A percentile compares a stretch with the other conserved stretches of the same genome.
Evolutionary conservation across 192 early-diverging fungal species (phyloP).

Genomic region (Coemansia sp.): DNA sequence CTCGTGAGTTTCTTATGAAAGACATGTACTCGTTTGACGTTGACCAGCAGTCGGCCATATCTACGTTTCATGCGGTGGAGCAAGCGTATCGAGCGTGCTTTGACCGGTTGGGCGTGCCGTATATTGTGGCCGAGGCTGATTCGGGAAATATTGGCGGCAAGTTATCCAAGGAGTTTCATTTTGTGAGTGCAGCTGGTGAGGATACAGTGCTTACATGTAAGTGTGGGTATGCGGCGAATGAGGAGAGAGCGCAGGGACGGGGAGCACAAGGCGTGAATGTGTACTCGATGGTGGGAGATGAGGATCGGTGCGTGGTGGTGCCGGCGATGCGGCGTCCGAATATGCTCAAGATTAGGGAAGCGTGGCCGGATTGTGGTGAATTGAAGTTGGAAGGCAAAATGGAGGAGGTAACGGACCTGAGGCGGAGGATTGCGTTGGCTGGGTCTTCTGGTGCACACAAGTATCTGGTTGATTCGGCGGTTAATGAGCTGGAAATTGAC

Average conservation of each 20-base stretch:
- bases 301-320: conserved; percentile 9
- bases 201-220: conserved; percentile 71
- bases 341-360: conserved; percentile 32
- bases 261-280: conserved; percentile 6
- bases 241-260: conserved; percentile 61
- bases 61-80: conserved; percentile 74
- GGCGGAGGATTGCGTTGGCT: neutral
- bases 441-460: neutral
- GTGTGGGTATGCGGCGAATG: conserved; percentile 86
- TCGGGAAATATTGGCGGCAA: conserved; percentile 89
- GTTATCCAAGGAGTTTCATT: conserved; percentile 87
- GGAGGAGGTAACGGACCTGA: neutral
- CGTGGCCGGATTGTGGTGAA: conserved; percentile 3
- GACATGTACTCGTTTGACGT: conserved; percentile 90
- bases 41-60: conserved; percentile 60
- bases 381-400: too few species aligned
- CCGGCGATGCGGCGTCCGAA: conserved; percentile 22
- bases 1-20: conserved; percentile 94
- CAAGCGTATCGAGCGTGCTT: conserved; percentile 76
- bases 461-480: neutral
- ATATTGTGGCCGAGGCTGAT: conserved; percentile 84
- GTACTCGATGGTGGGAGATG: neutral
- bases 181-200: conserved; percentile 74
- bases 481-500: neutral
- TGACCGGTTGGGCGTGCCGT: conserved; percentile 72